Base-by-base conservation (phyloP, 2,329 filamentous ascomycete genomes). In the Curvularia hawaiiensis region DNA sequence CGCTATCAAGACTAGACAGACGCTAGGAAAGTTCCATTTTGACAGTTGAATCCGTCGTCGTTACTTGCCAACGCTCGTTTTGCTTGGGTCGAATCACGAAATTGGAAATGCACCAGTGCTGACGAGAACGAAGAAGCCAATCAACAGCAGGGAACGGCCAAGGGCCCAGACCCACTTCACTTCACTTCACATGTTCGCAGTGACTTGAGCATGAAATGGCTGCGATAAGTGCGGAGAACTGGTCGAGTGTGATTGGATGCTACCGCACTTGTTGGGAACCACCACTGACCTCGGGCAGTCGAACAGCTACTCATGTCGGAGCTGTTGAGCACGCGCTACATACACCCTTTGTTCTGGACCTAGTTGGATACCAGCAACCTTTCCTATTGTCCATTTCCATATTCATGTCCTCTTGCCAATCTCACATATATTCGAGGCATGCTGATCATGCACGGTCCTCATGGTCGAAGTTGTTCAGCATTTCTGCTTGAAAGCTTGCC, bases 161-260 rank as follows among this genome's bases (percentile, higher is more conserved):
- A 41, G 43, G n/a, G 44, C 30, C 28, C 12, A 47, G 44, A 31
- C 44, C 44, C 28, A 14, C 44, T n/a, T 11, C 30, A 18, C 28
- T 35, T 28, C 30, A 30, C 28, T 35, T 28, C 41, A 40, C 43
- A 46, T 51, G 50, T 35, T n/a, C 18, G 50, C 50, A 33, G 30
- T 46, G 28, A 46, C 20, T 33, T 33, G 12, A n/a, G 24, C 41
- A 33, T 26, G n/a, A 11, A 31, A 11, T 22, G n/a, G 28, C 18
- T 12, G 44, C 28, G n/a, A 31, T 9, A 47, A 47, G 44, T 47
- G 44, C 44, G 44, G 44, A 47, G 44, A 47, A 22, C 18, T 20
- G 9, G 33, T 35, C 33, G 28, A 20, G 4, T 33, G 30, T 47
- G 44, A 47, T 47, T 47, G 44, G 44, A 33, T 16, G 18, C 30